These are phyloP conservation scores for Pseudohalonectria lignicola DNA, from an alignment of 2,329 filamentous ascomycete species.

Conservation along the genomic window DNA sequence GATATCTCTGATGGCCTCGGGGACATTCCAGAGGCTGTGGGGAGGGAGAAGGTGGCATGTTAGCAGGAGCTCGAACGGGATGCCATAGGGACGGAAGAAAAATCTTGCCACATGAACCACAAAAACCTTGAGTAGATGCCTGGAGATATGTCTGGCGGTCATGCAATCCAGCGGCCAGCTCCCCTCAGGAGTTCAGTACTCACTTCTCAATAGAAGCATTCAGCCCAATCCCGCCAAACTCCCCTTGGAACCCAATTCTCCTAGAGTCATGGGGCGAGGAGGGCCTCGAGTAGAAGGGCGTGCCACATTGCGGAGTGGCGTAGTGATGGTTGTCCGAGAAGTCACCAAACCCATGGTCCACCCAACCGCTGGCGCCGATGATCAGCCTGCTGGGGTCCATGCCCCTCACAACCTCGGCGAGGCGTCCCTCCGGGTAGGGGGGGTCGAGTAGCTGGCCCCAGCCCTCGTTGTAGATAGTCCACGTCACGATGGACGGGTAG, in stretches of 20 bases:
- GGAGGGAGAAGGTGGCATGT: neutral
- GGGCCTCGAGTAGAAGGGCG: constrained; percentile 51
- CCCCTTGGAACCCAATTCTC: constrained; percentile 58
- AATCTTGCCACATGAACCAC: neutral
- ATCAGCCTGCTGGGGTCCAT: constrained; percentile 56
- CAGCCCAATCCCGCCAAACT: constrained; percentile 59
- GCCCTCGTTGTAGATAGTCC: constrained; percentile 63
- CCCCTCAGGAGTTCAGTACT: too few relatives aligned
- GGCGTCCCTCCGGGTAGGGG: constrained; percentile 41
- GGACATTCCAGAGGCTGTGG: constrained; percentile 53
- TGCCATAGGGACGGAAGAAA: neutral
- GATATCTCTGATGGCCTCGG: constrained; percentile 45
- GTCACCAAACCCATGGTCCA: constrained; percentile 57
- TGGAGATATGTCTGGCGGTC: too few relatives aligned
- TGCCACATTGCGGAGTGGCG: constrained; percentile 58
- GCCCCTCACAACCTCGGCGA: constrained; percentile 41
- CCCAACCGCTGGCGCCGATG: constrained; percentile 54
- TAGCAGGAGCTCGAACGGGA: neutral
- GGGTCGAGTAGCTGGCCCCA: constrained; percentile 49
- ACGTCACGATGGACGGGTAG: constrained; percentile 54
- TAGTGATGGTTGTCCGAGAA: constrained; percentile 64
- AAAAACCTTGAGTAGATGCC: too few relatives aligned
- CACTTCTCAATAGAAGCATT: constrained; percentile 52
- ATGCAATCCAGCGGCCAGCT: too few relatives aligned
- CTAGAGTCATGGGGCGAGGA: constrained; percentile 44